Evolutionary conservation across 345 rosid genomes (phyloP).

Genomic region (sweet orange (Citrus sinensis)): DNA sequence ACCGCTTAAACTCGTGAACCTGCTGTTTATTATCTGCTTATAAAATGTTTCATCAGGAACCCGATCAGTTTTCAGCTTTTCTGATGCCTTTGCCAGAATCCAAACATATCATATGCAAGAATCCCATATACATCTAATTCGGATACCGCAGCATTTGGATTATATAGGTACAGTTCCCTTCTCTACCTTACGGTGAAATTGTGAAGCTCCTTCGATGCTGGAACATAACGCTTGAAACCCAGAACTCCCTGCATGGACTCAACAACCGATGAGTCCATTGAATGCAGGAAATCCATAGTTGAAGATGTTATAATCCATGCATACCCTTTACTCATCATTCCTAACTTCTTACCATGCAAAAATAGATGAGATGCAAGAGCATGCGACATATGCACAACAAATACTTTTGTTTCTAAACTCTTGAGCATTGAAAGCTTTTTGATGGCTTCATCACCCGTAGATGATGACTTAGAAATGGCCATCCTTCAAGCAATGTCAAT

Average conservation of each 20-base stretch:
- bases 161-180: background rate
- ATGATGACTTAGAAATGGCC: conserved; percentile 13
- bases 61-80: background rate
- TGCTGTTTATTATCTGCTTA: conserved; percentile 16
- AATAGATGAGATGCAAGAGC: conserved; percentile 20
- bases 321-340: conserved; percentile 35
- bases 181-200: conserved; percentile 30
- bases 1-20: conserved; percentile 33
- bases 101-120: conserved; percentile 33
- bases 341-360: conserved; percentile 13
- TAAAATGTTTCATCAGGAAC: background rate
- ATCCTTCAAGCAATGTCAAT: conserved; percentile 7
- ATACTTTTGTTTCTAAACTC: conserved; percentile 7
- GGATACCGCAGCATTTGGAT: background rate
- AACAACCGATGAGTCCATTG: background rate
- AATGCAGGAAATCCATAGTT: conserved; percentile 6
- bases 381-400: conserved; percentile 25
- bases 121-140: conserved; percentile 18
- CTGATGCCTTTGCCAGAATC: conserved; percentile 27
- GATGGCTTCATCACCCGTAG: background rate
- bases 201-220: conserved; percentile 26
- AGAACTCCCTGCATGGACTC: conserved; percentile 40
- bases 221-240: conserved; percentile 33
- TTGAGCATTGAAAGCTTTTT: conserved; percentile 14
- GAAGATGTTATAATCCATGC: conserved; percentile 35